Evolutionary conservation across 306 rosid genomes (phyloP).

Genomic region (Abrus precatorius): DNA sequence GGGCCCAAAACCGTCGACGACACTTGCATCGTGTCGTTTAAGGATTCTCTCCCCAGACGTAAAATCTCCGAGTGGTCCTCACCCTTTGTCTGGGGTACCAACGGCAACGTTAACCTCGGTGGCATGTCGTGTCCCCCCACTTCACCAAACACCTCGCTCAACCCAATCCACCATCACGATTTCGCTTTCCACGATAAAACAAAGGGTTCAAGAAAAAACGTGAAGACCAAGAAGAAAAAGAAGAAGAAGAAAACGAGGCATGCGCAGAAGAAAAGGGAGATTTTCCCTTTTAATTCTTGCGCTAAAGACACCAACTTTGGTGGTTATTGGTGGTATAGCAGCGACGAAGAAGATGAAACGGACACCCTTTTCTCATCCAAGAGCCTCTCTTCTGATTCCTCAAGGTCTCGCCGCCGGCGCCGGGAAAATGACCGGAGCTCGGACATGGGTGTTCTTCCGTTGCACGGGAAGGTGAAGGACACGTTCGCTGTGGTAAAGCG

Average conservation of each 20-base stretch:
- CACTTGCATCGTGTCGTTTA: conserved; percentile 50
- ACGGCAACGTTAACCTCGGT: background rate
- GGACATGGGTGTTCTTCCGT: conserved; percentile 65
- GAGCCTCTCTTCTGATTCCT: conserved; percentile 82
- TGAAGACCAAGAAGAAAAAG: conserved; percentile 38
- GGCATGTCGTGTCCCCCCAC: conserved; percentile 56
- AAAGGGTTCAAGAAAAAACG: conserved; percentile 30
- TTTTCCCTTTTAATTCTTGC: conserved; percentile 58
- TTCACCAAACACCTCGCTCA: conserved; percentile 57
- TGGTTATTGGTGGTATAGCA: conserved; percentile 80
- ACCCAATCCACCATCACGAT: conserved; percentile 53
- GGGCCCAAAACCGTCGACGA: conserved; percentile 49
- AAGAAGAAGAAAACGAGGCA: conserved; percentile 52
- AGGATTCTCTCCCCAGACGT: conserved; percentile 60
- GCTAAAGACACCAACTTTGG: conserved; percentile 63
- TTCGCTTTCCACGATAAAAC: conserved; percentile 29
- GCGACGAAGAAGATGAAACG: conserved; percentile 79
- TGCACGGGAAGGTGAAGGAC: conserved; percentile 81
- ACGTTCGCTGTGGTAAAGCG: conserved; percentile 96
- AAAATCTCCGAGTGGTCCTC: conserved; percentile 60
- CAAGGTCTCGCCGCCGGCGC: conserved; percentile 57
- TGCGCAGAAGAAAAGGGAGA: conserved; percentile 55
- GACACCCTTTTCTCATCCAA: conserved; percentile 85
- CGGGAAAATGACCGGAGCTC: conserved; percentile 55
- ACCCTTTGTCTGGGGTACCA: conserved; percentile 46